These are phyloP conservation scores for Exophiala sp. DNA, from an alignment of 2,329 filamentous ascomycete genomes.

Conservation along the genomic window DNA sequence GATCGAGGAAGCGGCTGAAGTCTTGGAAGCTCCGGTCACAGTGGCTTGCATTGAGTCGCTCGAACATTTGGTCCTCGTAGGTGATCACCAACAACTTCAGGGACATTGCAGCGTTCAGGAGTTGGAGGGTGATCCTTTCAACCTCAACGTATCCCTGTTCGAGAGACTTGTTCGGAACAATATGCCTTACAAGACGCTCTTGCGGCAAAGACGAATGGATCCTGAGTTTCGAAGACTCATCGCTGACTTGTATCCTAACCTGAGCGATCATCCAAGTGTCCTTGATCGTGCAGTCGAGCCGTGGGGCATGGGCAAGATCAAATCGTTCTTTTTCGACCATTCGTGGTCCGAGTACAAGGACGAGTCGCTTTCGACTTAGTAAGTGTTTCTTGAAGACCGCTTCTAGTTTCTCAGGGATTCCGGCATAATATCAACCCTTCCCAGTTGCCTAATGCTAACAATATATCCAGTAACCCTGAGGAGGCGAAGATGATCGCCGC, in stretches of 20 bases:
- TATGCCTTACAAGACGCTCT: slow-evolving; percentile 62
- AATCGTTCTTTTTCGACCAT: slow-evolving; percentile 63
- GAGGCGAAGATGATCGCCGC: slow-evolving; percentile 75
- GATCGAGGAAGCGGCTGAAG: slow-evolving; percentile 78
- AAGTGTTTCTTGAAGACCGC: neutral
- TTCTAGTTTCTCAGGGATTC: neutral
- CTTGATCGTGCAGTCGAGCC: slow-evolving; percentile 46
- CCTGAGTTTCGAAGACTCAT: slow-evolving; percentile 62
- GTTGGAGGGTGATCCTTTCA: slow-evolving; percentile 59
- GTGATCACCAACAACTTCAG: slow-evolving; percentile 76
- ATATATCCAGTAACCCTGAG: slow-evolving; percentile 51
- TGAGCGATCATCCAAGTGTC: slow-evolving; percentile 59
- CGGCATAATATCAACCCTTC: neutral
- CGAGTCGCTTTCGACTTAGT: slow-evolving; percentile 57
- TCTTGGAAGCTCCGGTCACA: slow-evolving; percentile 56
- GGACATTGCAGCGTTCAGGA: slow-evolving; percentile 61
- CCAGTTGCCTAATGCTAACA: neutral
- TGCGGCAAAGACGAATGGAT: slow-evolving; percentile 69
- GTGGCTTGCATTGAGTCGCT: slow-evolving; percentile 60
- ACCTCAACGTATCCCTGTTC: slow-evolving; percentile 72
- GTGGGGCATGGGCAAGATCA: slow-evolving; percentile 54
- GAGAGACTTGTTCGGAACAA: slow-evolving; percentile 68
- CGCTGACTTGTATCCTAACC: slow-evolving; percentile 57
- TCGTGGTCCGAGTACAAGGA: slow-evolving; percentile 63
- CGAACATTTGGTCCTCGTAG: slow-evolving; percentile 66